Base-by-base conservation (phyloP, 306 rosid species). In the Vachellia pachyceras region DNA sequence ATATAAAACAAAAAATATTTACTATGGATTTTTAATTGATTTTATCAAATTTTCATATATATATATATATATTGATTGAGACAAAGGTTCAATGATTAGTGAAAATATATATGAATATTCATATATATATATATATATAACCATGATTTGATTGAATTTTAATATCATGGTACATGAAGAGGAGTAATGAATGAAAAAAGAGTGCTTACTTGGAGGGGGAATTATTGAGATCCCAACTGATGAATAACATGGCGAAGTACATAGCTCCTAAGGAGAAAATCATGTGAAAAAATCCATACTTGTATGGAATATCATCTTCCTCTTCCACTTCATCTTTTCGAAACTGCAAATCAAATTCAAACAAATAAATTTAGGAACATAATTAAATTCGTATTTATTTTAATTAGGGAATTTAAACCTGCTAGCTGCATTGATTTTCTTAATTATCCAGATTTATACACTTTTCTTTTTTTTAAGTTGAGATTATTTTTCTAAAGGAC, bases 181-280 rank as follows among this genome's bases (percentile, higher is more conserved):
- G 33, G 29, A 20, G n/a, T 10, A 14, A 8, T 22, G 33, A 63
- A 55, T 9, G 36, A 47, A 50, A n/a, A 54, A 54, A 1, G 2
- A 29, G 33, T n/a, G 61, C 67, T 89, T 90, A 94, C 97, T 86
- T 90, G 45, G 83, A 79, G 47, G 97, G 88, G 37, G 97, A 92
- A 80, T 90, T 91, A 76, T 89, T 88, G 29, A 94, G 95, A 83
- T 92, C 92, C 98, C 97, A 94, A 80, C 97, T 94, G 87, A 92
- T 90, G 89, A 94, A 92, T 60, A 94, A 72, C 97, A 94, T 94
- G 13, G 97, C 95, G 70, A 94, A 94, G 83, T 94, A 92, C 98
- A 90, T 91, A 75, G 97, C 85, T 18, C 97, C 98, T 65, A 94
- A 77, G 81, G 98, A 91, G 87, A 94, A 92, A 23, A 90, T 84